Evolutionary conservation across 768 basidiomycete genomes (phyloP), one percentile per base, ranked within the genome.

Genomic region (Daedaleopsis sinensis): DNA sequence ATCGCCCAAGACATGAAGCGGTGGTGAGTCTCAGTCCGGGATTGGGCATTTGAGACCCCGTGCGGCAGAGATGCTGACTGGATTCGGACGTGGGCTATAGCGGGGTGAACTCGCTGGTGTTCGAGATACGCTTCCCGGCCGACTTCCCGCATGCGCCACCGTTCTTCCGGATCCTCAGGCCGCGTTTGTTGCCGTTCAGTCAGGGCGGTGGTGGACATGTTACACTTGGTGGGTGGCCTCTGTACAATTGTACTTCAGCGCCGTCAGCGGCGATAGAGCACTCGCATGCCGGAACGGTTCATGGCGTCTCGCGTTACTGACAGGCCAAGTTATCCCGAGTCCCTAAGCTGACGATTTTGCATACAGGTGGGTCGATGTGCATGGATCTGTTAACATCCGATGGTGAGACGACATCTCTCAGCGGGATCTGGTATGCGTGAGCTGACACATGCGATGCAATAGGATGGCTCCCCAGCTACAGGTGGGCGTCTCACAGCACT

Each of bases 121-220:
- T 93, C 66, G 90, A 91, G 68, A 85, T 91, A 55, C 76, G 87
- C 37, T 92, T 89, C 68, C 87, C 86, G 9, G 79, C 84, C 1
- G 78, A 76, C 18, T 91, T 84, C 70, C 90, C 90, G 0, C 80
- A 85, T 65, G 78, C 84, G 10, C 91, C 89, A 1, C 90, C 91
- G 0, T 91, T 89, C 76, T 90, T 91, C 74, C 82, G 90, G 58
- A 85, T 91, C 36, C 80, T 92, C 23, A 86, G 85, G 24, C 90
- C 90, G 0, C 81, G 90, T 24, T 88, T 91, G 73, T 70, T 89
- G 38, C 86, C 88, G 0, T 91, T 91, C 68, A 80, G 82, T 39
- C 79, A 85, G 54, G 89, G 89, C 18, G 89, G 88, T 3, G 88
- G 89, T 9, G 89, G 88, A 0, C 85, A 89, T 72, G 76, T 90